phyloP scores from a whole-genome alignment of 2,329 filamentous ascomycete genomes.

The Fusarium tuaranense region DNA sequence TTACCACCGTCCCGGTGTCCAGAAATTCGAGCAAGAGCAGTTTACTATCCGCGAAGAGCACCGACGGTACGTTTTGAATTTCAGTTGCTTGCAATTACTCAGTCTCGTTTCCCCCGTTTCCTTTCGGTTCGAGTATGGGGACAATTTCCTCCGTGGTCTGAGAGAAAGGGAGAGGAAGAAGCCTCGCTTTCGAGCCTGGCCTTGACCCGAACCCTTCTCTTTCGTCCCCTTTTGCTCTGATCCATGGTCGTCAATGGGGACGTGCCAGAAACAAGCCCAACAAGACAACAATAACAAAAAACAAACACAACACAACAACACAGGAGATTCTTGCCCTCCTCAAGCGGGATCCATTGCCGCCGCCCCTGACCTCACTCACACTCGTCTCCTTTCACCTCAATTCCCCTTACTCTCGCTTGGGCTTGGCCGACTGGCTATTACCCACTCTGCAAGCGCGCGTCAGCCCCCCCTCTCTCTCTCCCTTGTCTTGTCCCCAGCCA shows the following conservation, averaged over 20 bases:
- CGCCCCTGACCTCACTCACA: slow-evolving; percentile 29
- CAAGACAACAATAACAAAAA: slow-evolving; percentile 13
- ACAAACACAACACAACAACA: slow-evolving; percentile 27
- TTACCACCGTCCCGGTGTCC: slow-evolving; percentile 77
- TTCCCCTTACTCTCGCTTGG: slow-evolving; percentile 16
- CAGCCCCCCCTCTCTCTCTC: slow-evolving; percentile 24
- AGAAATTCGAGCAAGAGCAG: slow-evolving; percentile 48
- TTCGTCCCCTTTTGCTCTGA: neutral
- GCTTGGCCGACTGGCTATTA: slow-evolving; percentile 32
- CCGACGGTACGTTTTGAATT: slow-evolving; percentile 59
- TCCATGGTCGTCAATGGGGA: slow-evolving; percentile 26
- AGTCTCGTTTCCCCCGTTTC: slow-evolving; percentile 7
- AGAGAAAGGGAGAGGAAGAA: neutral
- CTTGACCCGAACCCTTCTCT: neutral
- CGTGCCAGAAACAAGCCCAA: slow-evolving; percentile 6
- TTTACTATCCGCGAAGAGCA: slow-evolving; percentile 59
- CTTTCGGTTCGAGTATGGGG: neutral
- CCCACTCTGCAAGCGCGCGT: slow-evolving; percentile 40
- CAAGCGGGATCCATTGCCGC: slow-evolving; percentile 26
- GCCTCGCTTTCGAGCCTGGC: neutral
- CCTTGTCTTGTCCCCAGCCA: slow-evolving; percentile 36
- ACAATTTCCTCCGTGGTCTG: neutral
- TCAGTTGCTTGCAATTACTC: slow-evolving; percentile 18
- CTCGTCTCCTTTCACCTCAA: neutral
- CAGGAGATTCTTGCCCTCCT: slow-evolving; percentile 11